Conservation (phyloP, 75 land plant genomes). For the Sequoia sempervirens region DNA sequence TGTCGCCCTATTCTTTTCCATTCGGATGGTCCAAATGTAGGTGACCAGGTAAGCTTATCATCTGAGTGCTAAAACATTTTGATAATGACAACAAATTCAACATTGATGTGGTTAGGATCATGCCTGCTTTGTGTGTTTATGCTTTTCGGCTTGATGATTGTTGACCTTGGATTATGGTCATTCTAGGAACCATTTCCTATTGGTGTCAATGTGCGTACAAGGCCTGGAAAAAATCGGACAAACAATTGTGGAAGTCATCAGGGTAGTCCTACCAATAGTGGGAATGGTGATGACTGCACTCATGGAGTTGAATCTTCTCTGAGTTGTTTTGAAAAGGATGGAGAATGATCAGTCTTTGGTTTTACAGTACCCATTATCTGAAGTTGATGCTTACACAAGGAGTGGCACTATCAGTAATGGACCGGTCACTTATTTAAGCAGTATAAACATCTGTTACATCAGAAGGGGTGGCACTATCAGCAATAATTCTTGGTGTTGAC, state of each 20-base stretch:
- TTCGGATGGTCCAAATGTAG: constrained; percentile 85
- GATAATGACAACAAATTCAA: neutral
- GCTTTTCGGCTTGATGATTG: neutral
- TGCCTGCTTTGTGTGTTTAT: neutral
- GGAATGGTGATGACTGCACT: constrained; percentile 24
- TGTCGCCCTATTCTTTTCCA: constrained; percentile 91
- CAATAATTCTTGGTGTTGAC: neutral
- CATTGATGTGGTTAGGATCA: neutral
- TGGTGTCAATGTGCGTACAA: constrained; percentile 51
- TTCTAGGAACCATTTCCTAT: constrained; percentile 73
- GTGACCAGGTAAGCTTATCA: constrained; percentile 69
- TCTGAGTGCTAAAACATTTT: neutral
- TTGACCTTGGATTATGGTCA: neutral
- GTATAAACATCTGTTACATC: neutral
- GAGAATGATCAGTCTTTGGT: neutral
- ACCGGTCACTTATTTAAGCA: constrained; percentile 2
- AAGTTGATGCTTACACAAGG: neutral
- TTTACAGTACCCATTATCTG: neutral
- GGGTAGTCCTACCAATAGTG: constrained; percentile 26
- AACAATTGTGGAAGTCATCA: constrained; percentile 34
- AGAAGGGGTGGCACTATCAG: neutral
- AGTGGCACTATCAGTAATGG: neutral
- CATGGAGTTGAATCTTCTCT: constrained; percentile 23
- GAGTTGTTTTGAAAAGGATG: constrained; percentile 15
- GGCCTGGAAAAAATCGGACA: constrained; percentile 37